Evolutionary conservation across 805 yeast species (phyloP).

Genomic region (Ogataea minuta): DNA sequence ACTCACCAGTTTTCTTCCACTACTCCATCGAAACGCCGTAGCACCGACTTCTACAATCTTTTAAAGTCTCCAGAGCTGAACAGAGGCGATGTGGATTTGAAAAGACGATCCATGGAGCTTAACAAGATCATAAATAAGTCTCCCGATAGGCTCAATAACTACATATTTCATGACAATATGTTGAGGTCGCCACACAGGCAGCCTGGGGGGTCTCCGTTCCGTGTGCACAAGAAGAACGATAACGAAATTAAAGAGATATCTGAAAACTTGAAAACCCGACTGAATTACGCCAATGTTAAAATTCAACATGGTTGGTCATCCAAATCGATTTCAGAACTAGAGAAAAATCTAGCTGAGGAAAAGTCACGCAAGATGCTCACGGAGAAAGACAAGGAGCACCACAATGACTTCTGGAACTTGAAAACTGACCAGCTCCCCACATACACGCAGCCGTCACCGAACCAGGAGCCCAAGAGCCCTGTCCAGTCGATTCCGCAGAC

Average conservation of each 20-base stretch:
- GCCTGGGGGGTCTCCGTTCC: slow-evolving; percentile 19
- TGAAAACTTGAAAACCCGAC: slow-evolving; percentile 35
- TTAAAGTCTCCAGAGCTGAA: slow-evolving; percentile 35
- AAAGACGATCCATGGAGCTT: slow-evolving; percentile 34
- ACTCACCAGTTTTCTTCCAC: slow-evolving; percentile 18
- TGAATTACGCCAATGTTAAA: slow-evolving; percentile 37
- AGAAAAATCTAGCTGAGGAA: slow-evolving; percentile 26
- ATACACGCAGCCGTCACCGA: slow-evolving; percentile 5
- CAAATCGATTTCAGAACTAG: slow-evolving; percentile 31
- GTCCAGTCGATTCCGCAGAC: slow-evolving; percentile 9
- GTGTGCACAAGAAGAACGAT: slow-evolving; percentile 32
- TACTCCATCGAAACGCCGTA: slow-evolving; percentile 33
- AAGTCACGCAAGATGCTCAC: slow-evolving; percentile 16
- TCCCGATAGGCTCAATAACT: slow-evolving; percentile 25
- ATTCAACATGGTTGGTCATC: slow-evolving; percentile 38
- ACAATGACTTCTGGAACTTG: slow-evolving; percentile 31
- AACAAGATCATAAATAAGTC: slow-evolving; percentile 29
- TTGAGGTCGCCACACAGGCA: slow-evolving; percentile 25
- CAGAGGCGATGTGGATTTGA: slow-evolving; percentile 23
- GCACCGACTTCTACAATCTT: slow-evolving; percentile 36
- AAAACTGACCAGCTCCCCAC: slow-evolving; percentile 27
- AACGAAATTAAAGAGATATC: slow-evolving; percentile 36
- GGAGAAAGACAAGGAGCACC: slow-evolving; percentile 16
- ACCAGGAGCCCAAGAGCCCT: slow-evolving; percentile 3
- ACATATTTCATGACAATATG: slow-evolving; percentile 28